These are phyloP conservation scores for Chaetomium sp. DNA, from an alignment of 2,329 filamentous ascomycete species.

Conservation along the genomic window DNA sequence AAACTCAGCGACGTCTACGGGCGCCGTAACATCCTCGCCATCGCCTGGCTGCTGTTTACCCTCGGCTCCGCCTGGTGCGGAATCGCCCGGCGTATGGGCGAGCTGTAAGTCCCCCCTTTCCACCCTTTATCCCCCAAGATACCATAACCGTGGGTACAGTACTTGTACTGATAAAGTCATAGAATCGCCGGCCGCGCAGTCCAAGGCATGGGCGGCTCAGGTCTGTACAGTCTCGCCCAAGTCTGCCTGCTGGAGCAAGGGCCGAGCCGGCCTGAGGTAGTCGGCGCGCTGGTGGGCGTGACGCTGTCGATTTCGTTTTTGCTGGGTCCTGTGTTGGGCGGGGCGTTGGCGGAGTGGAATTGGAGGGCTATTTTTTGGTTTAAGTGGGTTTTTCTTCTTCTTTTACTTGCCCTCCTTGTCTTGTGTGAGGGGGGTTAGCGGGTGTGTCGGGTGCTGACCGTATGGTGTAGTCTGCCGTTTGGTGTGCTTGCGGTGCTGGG, in stretches of 20 bases:
- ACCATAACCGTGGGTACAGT: constrained; percentile 21
- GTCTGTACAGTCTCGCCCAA: constrained; percentile 54
- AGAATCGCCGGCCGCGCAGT: constrained; percentile 52
- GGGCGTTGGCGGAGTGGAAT: constrained; percentile 46
- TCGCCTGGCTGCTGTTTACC: constrained; percentile 50
- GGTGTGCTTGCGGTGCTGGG: constrained; percentile 40
- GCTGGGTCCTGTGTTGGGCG: constrained; percentile 52
- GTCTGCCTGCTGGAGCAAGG: constrained; percentile 52
- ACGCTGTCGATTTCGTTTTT: constrained; percentile 53
- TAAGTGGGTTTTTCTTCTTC: constrained; percentile 39
- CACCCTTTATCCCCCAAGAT: neutral
- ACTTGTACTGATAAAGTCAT: too few species aligned
- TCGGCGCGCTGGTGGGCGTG: constrained; percentile 49
- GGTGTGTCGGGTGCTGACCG: too few species aligned
- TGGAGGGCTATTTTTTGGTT: constrained; percentile 59
- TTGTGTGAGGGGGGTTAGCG: too few species aligned
- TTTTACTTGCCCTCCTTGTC: neutral
- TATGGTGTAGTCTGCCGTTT: constrained; percentile 39
- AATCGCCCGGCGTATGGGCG: constrained; percentile 42
- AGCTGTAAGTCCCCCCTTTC: constrained; percentile 36
- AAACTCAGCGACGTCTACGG: constrained; percentile 55
- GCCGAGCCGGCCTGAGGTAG: constrained; percentile 45
- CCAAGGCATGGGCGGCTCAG: constrained; percentile 55
- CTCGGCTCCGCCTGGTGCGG: constrained; percentile 50
- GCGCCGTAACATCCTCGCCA: constrained; percentile 42